Percentiles rank a stretch among this genome's conserved stretches.
phyloP scores from a whole-genome alignment of 805 yeast species.

The Ogataea angusta region DNA sequence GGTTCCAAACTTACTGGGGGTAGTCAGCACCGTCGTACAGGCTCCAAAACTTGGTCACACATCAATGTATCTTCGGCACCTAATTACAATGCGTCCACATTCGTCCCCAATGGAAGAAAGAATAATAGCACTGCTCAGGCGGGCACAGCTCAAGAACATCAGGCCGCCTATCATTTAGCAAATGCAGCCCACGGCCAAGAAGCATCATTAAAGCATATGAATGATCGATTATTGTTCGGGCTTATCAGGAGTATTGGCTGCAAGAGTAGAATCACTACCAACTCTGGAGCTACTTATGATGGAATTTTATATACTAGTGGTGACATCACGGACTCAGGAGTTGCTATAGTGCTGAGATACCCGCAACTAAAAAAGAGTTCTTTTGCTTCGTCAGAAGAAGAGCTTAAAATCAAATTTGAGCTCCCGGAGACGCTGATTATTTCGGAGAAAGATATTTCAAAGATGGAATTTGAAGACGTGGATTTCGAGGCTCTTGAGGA shows the following conservation, averaged over 20 bases:
- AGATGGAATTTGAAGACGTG: constrained; percentile 42
- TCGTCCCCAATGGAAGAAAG: constrained; percentile 1
- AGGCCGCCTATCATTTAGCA: too few species aligned
- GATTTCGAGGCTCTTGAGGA: constrained; percentile 26
- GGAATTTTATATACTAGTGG: constrained; percentile 58
- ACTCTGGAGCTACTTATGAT: constrained; percentile 54
- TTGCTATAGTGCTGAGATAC: constrained; percentile 53
- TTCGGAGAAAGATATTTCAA: constrained; percentile 48
- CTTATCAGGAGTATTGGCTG: constrained; percentile 60
- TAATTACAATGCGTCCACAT: background rate
- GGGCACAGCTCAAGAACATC: background rate
- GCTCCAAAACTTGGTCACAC: constrained; percentile 24
- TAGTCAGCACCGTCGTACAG: constrained; percentile 23
- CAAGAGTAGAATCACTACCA: constrained; percentile 53
- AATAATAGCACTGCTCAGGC: constrained; percentile 6
- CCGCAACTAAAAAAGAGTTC: constrained; percentile 40
- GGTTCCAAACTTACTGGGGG: constrained; percentile 1
- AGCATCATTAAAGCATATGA: constrained; percentile 32
- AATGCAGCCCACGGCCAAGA: too few species aligned
- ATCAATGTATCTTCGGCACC: constrained; percentile 1
- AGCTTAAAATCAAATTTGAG: constrained; percentile 34
- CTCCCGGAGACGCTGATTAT: constrained; percentile 45
- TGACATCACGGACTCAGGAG: constrained; percentile 36
- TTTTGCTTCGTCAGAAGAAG: constrained; percentile 9
- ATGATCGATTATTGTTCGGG: constrained; percentile 54